Evolutionary conservation across 169 alveolate species (phyloP).

Genomic region (Cryptosporidium tyzzeri): DNA sequence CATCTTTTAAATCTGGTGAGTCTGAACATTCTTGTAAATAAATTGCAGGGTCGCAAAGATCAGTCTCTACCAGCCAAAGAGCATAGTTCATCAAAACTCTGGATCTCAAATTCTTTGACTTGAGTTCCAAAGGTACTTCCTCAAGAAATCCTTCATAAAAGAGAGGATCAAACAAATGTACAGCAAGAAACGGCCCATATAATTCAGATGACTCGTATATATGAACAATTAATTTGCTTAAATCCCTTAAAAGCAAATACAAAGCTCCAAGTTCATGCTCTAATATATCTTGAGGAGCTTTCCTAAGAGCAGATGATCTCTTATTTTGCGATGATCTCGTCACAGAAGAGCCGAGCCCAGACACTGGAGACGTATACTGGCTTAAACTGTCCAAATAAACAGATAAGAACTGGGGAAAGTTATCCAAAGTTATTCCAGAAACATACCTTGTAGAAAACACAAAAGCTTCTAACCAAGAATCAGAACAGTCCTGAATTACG

Average conservation of each 20-base stretch:
- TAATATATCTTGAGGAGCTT: conserved; percentile 29
- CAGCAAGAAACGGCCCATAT: conserved; percentile 69
- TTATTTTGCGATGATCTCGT: not conserved
- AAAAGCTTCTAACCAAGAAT: conserved; percentile 74
- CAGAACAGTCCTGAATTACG: conserved; percentile 39
- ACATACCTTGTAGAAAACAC: conserved; percentile 57
- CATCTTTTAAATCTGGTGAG: conserved; percentile 17
- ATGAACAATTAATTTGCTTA: conserved; percentile 43
- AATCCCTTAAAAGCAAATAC: conserved; percentile 48
- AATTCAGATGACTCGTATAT: conserved; percentile 37
- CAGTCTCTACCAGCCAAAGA: conserved; percentile 61
- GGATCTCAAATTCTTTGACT: conserved; percentile 65
- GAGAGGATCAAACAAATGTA: conserved; percentile 55
- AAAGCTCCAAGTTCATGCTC: conserved; percentile 65
- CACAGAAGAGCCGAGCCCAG: not conserved
- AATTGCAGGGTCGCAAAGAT: conserved; percentile 74
- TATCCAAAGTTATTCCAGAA: conserved; percentile 40
- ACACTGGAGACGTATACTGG: not conserved
- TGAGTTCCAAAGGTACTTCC: conserved; percentile 39
- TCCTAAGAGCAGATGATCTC: not conserved
- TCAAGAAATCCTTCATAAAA: conserved; percentile 64
- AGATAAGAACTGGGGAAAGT: conserved; percentile 35
- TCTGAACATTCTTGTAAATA: conserved; percentile 68
- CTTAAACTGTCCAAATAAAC: conserved; percentile 44
- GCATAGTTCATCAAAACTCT: conserved; percentile 60